These are phyloP conservation scores for Colletotrichum musicola DNA, from an alignment of 2,329 filamentous ascomycete genomes.

Conservation along the genomic window DNA sequence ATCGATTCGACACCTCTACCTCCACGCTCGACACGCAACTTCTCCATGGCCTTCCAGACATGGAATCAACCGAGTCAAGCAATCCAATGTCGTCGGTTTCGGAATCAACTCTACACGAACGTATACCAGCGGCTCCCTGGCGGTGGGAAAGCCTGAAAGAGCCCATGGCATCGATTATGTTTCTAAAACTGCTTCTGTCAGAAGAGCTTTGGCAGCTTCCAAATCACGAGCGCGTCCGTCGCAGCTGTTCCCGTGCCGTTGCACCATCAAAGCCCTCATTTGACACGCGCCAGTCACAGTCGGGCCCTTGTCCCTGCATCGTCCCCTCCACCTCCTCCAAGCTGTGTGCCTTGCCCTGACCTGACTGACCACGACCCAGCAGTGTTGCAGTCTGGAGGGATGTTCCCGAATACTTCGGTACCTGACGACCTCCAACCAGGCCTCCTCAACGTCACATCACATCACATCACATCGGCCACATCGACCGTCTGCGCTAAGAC, in stretches of 20 bases:
- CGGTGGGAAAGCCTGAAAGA: not conserved
- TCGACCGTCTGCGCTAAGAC: not conserved
- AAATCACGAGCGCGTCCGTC: slow-evolving; percentile 33
- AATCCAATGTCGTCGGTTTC: slow-evolving; percentile 11
- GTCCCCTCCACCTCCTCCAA: not conserved
- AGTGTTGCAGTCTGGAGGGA: not conserved
- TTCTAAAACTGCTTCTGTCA: slow-evolving; percentile 40
- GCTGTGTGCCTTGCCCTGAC: slow-evolving; percentile 5
- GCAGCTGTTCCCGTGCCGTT: slow-evolving; percentile 28
- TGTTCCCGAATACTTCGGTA: not conserved
- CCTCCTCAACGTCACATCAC: not conserved
- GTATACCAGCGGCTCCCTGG: slow-evolving; percentile 10
- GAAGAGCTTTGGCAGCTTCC: slow-evolving; percentile 39
- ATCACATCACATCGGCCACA: not conserved
- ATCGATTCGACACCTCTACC: slow-evolving; percentile 1
- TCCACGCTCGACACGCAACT: not conserved
- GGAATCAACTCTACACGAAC: not conserved
- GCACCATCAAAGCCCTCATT: slow-evolving; percentile 30
- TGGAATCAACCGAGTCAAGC: slow-evolving; percentile 14
- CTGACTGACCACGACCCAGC: not conserved
- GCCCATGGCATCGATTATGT: slow-evolving; percentile 13
- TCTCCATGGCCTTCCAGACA: not conserved
- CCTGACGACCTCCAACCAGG: not conserved
- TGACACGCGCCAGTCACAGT: slow-evolving; percentile 32
- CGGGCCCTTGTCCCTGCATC: slow-evolving; percentile 26